A percentile compares a stretch with the other conserved stretches of the same genome.
Conservation (phyloP, 768 basidiomycete genomes). For the Suillus variegatus region DNA sequence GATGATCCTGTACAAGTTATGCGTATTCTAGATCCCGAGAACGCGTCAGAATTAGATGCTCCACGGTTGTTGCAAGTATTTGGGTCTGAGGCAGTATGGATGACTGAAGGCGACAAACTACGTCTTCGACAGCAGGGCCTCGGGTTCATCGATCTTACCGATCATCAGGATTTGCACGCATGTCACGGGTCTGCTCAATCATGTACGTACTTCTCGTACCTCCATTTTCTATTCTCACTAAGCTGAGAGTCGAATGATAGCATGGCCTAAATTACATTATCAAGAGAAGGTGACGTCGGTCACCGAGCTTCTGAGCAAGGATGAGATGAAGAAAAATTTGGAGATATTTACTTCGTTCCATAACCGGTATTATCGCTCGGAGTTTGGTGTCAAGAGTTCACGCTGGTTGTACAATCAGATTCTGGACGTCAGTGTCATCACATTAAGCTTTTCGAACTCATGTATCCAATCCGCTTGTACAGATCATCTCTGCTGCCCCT, state of each 20-base stretch:
- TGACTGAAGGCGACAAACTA: constrained; percentile 22
- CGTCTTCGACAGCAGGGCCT: constrained; percentile 14
- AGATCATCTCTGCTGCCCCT: constrained; percentile 19
- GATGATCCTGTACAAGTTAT: constrained; percentile 20
- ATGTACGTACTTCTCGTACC: not conserved
- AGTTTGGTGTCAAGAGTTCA: constrained; percentile 40
- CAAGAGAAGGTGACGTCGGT: constrained; percentile 16
- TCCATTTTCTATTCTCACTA: constrained; percentile 28
- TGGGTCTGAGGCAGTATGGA: constrained; percentile 16
- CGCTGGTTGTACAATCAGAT: constrained; percentile 36
- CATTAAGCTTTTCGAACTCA: not conserved
- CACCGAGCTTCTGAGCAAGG: constrained; percentile 4
- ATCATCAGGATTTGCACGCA: constrained; percentile 6
- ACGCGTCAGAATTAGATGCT: constrained; percentile 18
- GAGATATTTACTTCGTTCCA: constrained; percentile 40
- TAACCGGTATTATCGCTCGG: constrained; percentile 44
- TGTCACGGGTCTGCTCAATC: not conserved
- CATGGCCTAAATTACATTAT: constrained; percentile 18
- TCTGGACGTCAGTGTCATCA: constrained; percentile 6
- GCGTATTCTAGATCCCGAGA: constrained; percentile 15
- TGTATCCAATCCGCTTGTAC: not conserved
- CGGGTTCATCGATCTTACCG: constrained; percentile 17
- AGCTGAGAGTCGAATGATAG: constrained; percentile 38
- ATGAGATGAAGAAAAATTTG: constrained; percentile 39
- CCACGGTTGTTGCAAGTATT: constrained; percentile 19